A percentile compares a stretch with the other conserved stretches of the same genome.
Conservation (phyloP, 257 asterid species). For the Nicotiana knightiana region DNA sequence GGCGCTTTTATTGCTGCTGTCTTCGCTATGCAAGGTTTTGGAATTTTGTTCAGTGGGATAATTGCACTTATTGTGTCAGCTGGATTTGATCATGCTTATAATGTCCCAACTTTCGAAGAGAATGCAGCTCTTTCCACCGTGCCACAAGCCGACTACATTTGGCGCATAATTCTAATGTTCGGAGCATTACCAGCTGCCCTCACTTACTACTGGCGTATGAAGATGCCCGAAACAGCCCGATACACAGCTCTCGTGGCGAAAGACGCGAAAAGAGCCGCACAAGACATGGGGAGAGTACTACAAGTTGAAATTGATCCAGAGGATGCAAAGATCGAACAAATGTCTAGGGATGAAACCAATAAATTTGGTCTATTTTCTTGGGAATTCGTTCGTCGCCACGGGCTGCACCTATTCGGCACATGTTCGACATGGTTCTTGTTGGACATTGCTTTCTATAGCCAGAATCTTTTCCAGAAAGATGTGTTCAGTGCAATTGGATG, state of each 20-base stretch:
- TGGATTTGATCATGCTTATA: neutral
- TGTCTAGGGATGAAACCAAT: neutral
- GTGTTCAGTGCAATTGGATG: neutral
- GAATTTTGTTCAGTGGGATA: conserved; percentile 16
- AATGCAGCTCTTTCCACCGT: conserved; percentile 14
- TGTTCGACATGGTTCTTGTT: conserved; percentile 21
- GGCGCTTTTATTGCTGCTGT: conserved; percentile 24
- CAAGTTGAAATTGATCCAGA: conserved; percentile 12
- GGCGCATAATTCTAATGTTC: conserved; percentile 26
- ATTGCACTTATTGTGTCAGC: neutral
- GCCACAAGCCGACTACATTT: conserved; percentile 19
- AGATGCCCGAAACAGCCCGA: conserved; percentile 26
- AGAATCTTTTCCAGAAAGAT: neutral
- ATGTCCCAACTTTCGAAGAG: neutral
- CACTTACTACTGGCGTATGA: conserved; percentile 24
- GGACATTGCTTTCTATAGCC: conserved; percentile 8
- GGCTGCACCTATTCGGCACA: conserved; percentile 21
- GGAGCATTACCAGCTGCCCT: conserved; percentile 21
- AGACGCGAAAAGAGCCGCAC: conserved; percentile 15
- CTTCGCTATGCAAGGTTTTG: conserved; percentile 31
- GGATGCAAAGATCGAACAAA: neutral
- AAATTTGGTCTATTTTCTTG: conserved; percentile 12
- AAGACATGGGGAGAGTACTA: conserved; percentile 23
- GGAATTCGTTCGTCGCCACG: conserved; percentile 19
- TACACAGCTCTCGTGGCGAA: conserved; percentile 24